Conservation (phyloP, 345 rosid genomes). For the Sisymbrium irio region DNA sequence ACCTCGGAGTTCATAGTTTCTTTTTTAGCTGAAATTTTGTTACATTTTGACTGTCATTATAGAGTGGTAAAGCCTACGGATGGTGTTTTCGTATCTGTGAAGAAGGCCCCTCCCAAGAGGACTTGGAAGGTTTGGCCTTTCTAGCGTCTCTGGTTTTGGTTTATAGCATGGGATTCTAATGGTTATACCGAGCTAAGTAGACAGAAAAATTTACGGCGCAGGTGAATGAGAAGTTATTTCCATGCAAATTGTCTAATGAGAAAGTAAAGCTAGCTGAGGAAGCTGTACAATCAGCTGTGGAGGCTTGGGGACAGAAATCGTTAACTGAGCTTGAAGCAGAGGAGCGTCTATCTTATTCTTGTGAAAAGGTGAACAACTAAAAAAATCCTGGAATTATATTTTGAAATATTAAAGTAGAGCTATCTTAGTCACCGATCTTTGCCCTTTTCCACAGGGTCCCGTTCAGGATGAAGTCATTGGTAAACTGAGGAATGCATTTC, state of each 20-base stretch:
- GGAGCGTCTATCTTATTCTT: slow-evolving; percentile 88
- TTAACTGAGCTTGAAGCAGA: slow-evolving; percentile 94
- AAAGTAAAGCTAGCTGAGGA: slow-evolving; percentile 73
- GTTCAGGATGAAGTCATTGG: slow-evolving; percentile 87
- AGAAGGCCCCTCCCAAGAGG: slow-evolving; percentile 81
- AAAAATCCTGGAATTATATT: not conserved
- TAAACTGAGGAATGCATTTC: slow-evolving; percentile 71
- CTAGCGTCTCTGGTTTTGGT: slow-evolving; percentile 10
- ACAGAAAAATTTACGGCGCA: slow-evolving; percentile 28
- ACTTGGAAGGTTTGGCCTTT: slow-evolving; percentile 76
- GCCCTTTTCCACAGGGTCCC: slow-evolving; percentile 58
- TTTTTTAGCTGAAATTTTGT: slow-evolving; percentile 11
- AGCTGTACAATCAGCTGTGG: slow-evolving; percentile 76
- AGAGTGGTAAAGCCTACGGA: slow-evolving; percentile 77
- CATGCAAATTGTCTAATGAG: slow-evolving; percentile 68
- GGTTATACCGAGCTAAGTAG: slow-evolving; percentile 11
- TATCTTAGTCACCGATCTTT: not conserved
- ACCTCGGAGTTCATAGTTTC: not conserved
- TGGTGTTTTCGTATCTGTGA: slow-evolving; percentile 80
- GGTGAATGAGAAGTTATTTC: slow-evolving; percentile 89
- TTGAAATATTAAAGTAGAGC: not conserved
- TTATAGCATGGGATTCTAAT: slow-evolving; percentile 7
- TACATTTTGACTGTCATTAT: slow-evolving; percentile 31
- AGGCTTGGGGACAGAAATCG: slow-evolving; percentile 83
- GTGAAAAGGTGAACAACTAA: slow-evolving; percentile 72